These are phyloP conservation scores for Incumbomyces delicatus DNA, from an alignment of 2,329 filamentous ascomycete genomes.

Conservation along the genomic window DNA sequence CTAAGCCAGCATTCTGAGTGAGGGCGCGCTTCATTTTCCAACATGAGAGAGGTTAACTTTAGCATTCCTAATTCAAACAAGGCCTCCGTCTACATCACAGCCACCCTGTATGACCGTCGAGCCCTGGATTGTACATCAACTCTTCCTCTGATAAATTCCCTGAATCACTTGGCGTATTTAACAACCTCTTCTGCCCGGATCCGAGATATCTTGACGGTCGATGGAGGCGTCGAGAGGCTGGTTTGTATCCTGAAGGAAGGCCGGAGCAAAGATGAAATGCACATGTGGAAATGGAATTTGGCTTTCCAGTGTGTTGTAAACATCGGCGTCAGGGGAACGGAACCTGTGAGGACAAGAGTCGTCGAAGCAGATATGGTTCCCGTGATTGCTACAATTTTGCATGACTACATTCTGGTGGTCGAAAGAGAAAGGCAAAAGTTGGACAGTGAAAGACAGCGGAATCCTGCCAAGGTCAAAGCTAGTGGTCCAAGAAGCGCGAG, in stretches of 20 bases:
- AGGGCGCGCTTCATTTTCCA: slow-evolving; percentile 26
- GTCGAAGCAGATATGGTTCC: slow-evolving; percentile 99
- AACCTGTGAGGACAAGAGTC: slow-evolving; percentile 84
- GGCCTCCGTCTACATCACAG: slow-evolving; percentile 97
- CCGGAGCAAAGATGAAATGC: slow-evolving; percentile 96
- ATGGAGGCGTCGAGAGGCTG: slow-evolving; percentile 92
- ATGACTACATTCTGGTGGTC: slow-evolving; percentile 96
- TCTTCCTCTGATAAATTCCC: slow-evolving; percentile 92
- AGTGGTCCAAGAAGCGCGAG: slow-evolving; percentile 23
- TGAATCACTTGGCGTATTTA: slow-evolving; percentile 96
- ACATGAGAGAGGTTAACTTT: slow-evolving; percentile 99
- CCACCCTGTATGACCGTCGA: slow-evolving; percentile 91
- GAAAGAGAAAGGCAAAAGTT: slow-evolving; percentile 82
- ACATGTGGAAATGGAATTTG: slow-evolving; percentile 99
- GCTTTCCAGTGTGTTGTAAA: slow-evolving; percentile 99
- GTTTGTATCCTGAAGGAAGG: slow-evolving; percentile 98
- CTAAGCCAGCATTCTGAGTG: too few relatives aligned
- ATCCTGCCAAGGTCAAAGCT: slow-evolving; percentile 22
- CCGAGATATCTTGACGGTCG: slow-evolving; percentile 92
- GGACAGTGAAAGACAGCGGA: slow-evolving; percentile 56
- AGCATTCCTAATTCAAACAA: slow-evolving; percentile 99
- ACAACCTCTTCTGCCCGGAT: slow-evolving; percentile 97
- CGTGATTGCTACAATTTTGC: slow-evolving; percentile 93
- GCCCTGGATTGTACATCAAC: slow-evolving; percentile 98
- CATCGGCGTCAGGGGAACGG: slow-evolving; percentile 91